phyloP scores from a whole-genome alignment of 768 basidiomycete species.

The Russula dissimulans region DNA sequence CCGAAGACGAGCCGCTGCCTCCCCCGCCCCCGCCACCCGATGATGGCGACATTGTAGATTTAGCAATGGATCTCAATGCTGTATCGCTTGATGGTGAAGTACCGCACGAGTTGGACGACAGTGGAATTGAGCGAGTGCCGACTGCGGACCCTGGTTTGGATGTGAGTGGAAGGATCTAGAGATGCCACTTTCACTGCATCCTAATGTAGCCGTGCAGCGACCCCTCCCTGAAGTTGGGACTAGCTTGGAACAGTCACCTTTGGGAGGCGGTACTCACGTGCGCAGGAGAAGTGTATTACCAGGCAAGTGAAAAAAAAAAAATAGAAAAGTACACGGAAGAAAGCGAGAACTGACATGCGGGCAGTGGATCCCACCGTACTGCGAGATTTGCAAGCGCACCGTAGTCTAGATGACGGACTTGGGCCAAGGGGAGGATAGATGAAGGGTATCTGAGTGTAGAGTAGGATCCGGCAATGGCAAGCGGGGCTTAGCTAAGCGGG shows the following conservation, averaged over 20 bases:
- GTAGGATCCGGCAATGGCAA: background rate
- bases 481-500: constrained; percentile 8
- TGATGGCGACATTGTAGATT: constrained; percentile 78
- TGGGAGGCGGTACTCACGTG: constrained; percentile 62
- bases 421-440: constrained; percentile 5
- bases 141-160: constrained; percentile 87
- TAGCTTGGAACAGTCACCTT: constrained; percentile 44
- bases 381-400: constrained; percentile 79
- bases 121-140: constrained; percentile 79
- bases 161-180: constrained; percentile 41
- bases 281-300: constrained; percentile 93
- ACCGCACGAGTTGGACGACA: constrained; percentile 64
- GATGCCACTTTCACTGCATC: constrained; percentile 19
- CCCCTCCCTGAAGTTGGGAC: constrained; percentile 58
- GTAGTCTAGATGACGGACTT: constrained; percentile 51
- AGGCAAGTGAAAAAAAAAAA: constrained; percentile 34
- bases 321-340: background rate
- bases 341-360: constrained; percentile 15
- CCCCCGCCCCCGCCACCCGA: constrained; percentile 76
- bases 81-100: constrained; percentile 65
- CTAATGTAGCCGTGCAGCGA: constrained; percentile 34
- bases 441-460: background rate
- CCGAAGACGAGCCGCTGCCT: constrained; percentile 56
- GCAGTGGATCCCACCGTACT: constrained; percentile 83
- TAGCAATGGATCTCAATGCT: constrained; percentile 83